Evolutionary conservation across 1,139 yeast genomes (phyloP).

Genomic region (Suhomyces kunorum): DNA sequence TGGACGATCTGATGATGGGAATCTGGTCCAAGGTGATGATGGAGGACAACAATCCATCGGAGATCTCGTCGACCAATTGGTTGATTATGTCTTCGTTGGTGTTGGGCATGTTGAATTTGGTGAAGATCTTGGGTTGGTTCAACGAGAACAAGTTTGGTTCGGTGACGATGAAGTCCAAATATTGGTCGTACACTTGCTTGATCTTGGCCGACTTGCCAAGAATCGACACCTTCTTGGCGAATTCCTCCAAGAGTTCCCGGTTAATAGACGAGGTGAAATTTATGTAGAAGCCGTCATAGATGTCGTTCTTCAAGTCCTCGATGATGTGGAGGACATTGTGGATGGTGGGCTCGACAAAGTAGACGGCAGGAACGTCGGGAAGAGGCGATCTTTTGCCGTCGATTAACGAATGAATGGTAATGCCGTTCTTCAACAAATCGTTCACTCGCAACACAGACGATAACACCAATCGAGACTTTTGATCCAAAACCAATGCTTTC

Average conservation of each 20-base stretch:
- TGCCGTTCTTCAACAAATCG: constrained; percentile 83
- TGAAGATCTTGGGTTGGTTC: constrained; percentile 66
- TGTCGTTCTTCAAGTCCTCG: constrained; percentile 69
- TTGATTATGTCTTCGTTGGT: constrained; percentile 78
- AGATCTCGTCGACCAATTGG: constrained; percentile 63
- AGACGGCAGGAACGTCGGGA: constrained; percentile 92
- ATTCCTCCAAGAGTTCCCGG: constrained; percentile 79
- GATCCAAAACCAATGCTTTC: constrained; percentile 90
- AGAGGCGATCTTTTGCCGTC: constrained; percentile 70
- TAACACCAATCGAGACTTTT: constrained; percentile 76
- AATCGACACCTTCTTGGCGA: constrained; percentile 79
- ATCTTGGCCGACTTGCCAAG: constrained; percentile 70
- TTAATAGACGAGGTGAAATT: constrained; percentile 82
- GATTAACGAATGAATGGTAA: constrained; percentile 82
- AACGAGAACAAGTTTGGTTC: constrained; percentile 89
- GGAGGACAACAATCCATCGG: constrained; percentile 77
- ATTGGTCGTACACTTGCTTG: constrained; percentile 90
- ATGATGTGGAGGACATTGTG: constrained; percentile 71
- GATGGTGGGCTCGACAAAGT: constrained; percentile 84
- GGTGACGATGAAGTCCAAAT: constrained; percentile 85
- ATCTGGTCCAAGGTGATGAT: constrained; percentile 75
- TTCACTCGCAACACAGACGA: constrained; percentile 89
- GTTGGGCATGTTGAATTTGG: constrained; percentile 65
- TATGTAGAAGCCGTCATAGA: constrained; percentile 76
- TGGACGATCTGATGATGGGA: constrained; percentile 88